These are phyloP conservation scores for Colletotrichum destructivum DNA, from an alignment of 2,329 filamentous ascomycete species.

Conservation along the genomic window DNA sequence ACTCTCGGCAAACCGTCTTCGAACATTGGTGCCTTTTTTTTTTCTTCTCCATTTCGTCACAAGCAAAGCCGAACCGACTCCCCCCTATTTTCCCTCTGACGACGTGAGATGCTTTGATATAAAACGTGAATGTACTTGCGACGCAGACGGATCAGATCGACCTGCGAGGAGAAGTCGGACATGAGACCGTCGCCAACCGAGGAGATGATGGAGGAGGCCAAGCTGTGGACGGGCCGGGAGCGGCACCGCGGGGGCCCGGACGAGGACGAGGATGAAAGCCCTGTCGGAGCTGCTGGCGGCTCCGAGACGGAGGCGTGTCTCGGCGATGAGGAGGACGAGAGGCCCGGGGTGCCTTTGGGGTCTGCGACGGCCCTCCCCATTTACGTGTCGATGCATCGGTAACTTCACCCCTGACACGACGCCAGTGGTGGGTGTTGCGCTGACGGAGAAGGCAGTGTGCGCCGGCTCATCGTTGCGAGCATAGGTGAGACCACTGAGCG, in stretches of 20 bases:
- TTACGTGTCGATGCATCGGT: slow-evolving; percentile 41
- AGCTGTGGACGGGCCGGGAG: slow-evolving; percentile 30
- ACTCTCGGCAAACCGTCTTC: not conserved
- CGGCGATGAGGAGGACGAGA: slow-evolving; percentile 16
- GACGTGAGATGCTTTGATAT: not conserved
- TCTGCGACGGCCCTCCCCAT: slow-evolving; percentile 16
- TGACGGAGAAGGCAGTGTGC: slow-evolving; percentile 24
- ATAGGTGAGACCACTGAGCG: slow-evolving; percentile 15
- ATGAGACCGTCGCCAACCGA: slow-evolving; percentile 31
- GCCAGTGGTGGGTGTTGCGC: not conserved
- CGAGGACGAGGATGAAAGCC: slow-evolving; percentile 25
- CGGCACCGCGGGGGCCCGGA: slow-evolving; percentile 4
- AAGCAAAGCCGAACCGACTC: not conserved
- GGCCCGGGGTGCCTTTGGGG: not conserved
- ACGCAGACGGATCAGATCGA: slow-evolving; percentile 29
- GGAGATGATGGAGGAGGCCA: slow-evolving; percentile 33
- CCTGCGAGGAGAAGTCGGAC: slow-evolving; percentile 11
- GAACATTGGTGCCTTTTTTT: too few relatives aligned
- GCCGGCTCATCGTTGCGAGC: slow-evolving; percentile 39
- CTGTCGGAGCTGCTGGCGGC: slow-evolving; percentile 13
- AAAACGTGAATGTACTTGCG: slow-evolving; percentile 39
- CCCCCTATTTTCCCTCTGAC: not conserved
- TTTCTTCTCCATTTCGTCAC: not conserved
- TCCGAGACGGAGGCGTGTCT: slow-evolving; percentile 40
- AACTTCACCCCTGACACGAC: not conserved